Percentiles rank a stretch among this genome's conserved stretches.
phyloP scores from a whole-genome alignment of 164 flowering plant genomes.

The Saururus chinensis region DNA sequence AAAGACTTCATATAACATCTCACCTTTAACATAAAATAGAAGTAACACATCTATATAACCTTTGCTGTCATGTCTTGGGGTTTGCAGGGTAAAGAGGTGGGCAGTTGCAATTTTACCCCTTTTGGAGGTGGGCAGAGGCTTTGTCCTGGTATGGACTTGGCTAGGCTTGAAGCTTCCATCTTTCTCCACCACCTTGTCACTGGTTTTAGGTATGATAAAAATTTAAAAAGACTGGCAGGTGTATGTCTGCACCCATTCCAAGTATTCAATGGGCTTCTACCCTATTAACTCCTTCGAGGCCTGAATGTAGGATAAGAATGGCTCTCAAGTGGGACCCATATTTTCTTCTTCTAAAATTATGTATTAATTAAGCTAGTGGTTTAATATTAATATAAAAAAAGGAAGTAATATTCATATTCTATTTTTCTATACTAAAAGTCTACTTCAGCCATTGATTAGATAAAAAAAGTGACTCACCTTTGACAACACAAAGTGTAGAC shows the following conservation, averaged over 20 bases:
- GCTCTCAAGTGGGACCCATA: background rate
- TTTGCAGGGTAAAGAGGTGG: constrained; percentile 49
- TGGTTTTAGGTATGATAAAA: constrained; percentile 48
- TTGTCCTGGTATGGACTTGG: constrained; percentile 90
- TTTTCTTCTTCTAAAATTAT: too few species aligned
- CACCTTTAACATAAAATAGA: background rate
- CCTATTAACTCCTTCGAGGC: background rate
- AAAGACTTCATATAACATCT: too few species aligned
- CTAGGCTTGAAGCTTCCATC: constrained; percentile 87
- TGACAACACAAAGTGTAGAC: too few species aligned
- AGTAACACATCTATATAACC: too few species aligned
- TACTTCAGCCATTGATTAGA: too few species aligned
- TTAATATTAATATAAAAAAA: too few species aligned
- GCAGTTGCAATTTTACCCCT: constrained; percentile 60
- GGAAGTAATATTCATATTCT: too few species aligned
- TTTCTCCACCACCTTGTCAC: constrained; percentile 87
- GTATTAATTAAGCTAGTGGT: too few species aligned
- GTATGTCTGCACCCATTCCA: background rate
- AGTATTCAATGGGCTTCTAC: background rate
- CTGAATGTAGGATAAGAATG: background rate
- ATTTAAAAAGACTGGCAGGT: too few species aligned
- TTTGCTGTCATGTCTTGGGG: background rate
- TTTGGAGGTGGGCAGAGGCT: constrained; percentile 97
- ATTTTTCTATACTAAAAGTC: too few species aligned
- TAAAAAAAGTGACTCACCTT: too few species aligned